Base-by-base conservation (phyloP, 208 protist genomes). In the Leptomonas seymouri region DNA sequence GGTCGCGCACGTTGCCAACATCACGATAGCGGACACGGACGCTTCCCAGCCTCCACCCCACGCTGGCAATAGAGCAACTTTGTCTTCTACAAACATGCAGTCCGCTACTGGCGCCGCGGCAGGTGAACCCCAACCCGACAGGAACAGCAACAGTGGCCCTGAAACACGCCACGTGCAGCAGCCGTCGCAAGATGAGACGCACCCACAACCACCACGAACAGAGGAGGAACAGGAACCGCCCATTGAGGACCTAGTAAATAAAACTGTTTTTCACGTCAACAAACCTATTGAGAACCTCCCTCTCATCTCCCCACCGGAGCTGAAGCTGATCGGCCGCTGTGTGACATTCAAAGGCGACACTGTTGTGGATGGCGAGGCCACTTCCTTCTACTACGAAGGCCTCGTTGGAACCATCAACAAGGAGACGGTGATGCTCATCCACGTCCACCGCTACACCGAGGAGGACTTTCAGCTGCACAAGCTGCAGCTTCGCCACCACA, bases 281-380 rank as follows among this genome's bases (percentile, higher is more conserved):
- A 75, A 68, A 27, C 79, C 84, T 0, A 89, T 91, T 31, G 78
- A 85, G 53, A 74, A 91, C 48, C 41, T 96, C 34, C 90, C 90
- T 18, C 4, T 50, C 15, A 69, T 93, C 36, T 31, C 65, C 0
- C 77, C 80, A 41, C 85, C 83, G 3, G 87, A 96, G 74, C 68
- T 96, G 49, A 90, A 90, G 61, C 78, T 96, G 54, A 93, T 96
- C 41, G 90, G 90, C 0, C 85, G 87, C 25, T 87, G 80, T 53
- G 86, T 96, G 30, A 87, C 76, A 5, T 92, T 96, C 76, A 67
- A 64, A 1, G 85, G 79, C 1, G 90, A 93, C 44, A 87, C 86
- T 14, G 72, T 53, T 3, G 58, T 90, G 21, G 53, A 78, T n/a
- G 84, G 77, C 27, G 77, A 91, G 48, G 70, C 46, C 2, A 36